Evolutionary conservation across 148 eudicot genomes (phyloP).

Genomic region (Bassia scoparia): DNA sequence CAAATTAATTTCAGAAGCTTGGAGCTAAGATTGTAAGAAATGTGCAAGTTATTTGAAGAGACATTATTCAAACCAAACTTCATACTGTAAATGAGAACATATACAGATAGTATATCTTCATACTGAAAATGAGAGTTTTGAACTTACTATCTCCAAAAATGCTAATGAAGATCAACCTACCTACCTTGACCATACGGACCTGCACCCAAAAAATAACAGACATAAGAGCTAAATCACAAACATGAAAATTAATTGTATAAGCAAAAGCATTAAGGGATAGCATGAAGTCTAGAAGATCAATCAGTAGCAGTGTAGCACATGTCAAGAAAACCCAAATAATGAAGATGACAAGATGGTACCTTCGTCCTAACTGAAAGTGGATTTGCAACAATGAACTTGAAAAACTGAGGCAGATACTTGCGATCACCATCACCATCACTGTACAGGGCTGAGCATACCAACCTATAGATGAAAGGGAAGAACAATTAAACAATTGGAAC

Average conservation of each 20-base stretch:
- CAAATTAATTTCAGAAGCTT: conserved; percentile 4
- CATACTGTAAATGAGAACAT: not conserved
- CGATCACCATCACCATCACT: conserved; percentile 80
- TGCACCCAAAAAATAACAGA: conserved; percentile 38
- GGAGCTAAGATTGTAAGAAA: not conserved
- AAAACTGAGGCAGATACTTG: conserved; percentile 96
- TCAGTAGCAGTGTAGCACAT: not conserved
- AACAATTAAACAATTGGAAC: not conserved
- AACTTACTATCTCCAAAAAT: conserved; percentile 35
- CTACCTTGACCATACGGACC: conserved; percentile 96
- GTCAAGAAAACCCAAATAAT: not conserved
- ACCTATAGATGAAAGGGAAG: conserved; percentile 42
- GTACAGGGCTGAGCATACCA: conserved; percentile 92
- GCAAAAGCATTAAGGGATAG: not conserved
- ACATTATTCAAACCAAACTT: not conserved
- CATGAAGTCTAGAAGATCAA: not conserved
- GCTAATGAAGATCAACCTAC: conserved; percentile 36
- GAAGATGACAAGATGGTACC: conserved; percentile 42
- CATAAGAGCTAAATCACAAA: conserved; percentile 6
- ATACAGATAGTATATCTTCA: not conserved
- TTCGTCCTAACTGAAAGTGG: conserved; percentile 98
- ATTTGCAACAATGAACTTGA: conserved; percentile 95
- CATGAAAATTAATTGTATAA: not conserved
- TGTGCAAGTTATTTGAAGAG: not conserved
- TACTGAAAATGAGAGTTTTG: not conserved